phyloP scores from a whole-genome alignment of 1,284 basidiomycete species.

The Cryptococcus maquisensis region DNA sequence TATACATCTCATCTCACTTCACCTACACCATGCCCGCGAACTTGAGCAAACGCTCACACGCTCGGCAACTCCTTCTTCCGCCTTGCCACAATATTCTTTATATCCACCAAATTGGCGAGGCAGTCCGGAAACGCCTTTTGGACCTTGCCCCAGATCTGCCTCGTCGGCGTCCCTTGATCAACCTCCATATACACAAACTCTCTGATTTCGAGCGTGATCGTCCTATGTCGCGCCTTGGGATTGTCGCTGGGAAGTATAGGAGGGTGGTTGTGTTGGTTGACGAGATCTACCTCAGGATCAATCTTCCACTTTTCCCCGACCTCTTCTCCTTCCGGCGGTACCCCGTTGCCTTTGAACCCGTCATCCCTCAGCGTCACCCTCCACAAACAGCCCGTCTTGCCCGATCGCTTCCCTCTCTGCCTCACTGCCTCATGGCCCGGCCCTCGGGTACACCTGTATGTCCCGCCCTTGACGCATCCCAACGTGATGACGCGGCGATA shows the following conservation, averaged over 20 bases:
- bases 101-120: neutral
- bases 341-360: neutral
- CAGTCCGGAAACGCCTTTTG: slow-evolving; percentile 1
- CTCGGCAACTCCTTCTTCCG: neutral
- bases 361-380: neutral
- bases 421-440: neutral
- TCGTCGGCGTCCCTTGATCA: neutral
- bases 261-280: slow-evolving; percentile 1
- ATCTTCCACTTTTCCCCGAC: neutral
- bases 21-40: too few species aligned
- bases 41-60: neutral
- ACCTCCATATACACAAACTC: neutral
- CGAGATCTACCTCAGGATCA: neutral
- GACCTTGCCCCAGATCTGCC: neutral
- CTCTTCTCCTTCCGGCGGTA: neutral
- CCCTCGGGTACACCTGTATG: neutral
- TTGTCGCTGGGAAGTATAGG: neutral
- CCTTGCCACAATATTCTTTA: neutral
- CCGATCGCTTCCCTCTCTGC: neutral
- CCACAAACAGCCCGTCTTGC: neutral
- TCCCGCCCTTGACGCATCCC: neutral
- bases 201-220: neutral
- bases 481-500: neutral
- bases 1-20: too few species aligned
- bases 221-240: neutral